A percentile compares a stretch with the other conserved stretches of the same genome.
Evolutionary conservation across 2,329 filamentous ascomycete species (phyloP).

Genomic region (Annulohypoxylon truncatum): DNA sequence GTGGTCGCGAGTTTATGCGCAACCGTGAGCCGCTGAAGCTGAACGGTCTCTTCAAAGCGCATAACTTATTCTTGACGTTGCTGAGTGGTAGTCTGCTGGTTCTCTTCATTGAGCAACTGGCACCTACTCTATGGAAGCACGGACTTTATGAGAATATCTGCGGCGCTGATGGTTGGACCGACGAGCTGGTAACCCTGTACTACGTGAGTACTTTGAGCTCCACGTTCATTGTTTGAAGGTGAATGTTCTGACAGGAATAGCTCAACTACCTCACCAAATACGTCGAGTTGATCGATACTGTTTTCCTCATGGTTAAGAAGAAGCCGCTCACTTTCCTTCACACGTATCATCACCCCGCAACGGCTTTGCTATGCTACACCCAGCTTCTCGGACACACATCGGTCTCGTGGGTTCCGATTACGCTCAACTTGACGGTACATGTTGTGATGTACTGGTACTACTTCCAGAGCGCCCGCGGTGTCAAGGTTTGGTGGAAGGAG

Average conservation of each 20-base stretch:
- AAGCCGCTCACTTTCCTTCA: slow-evolving; percentile 98
- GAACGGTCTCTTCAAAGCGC: slow-evolving; percentile 88
- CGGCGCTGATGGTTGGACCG: slow-evolving; percentile 82
- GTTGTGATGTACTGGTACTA: slow-evolving; percentile 99
- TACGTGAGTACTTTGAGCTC: slow-evolving; percentile 71
- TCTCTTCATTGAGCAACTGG: slow-evolving; percentile 89
- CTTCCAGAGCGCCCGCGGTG: slow-evolving; percentile 94
- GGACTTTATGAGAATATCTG: slow-evolving; percentile 92
- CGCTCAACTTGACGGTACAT: slow-evolving; percentile 89
- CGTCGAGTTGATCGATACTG: slow-evolving; percentile 90
- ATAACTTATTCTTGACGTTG: slow-evolving; percentile 91
- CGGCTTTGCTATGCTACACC: slow-evolving; percentile 94
- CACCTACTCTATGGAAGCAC: slow-evolving; percentile 81
- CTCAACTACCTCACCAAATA: slow-evolving; percentile 98
- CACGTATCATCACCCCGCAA: slow-evolving; percentile 97
- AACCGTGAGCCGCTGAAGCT: slow-evolving; percentile 86
- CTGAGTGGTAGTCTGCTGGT: slow-evolving; percentile 82
- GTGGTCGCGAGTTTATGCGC: slow-evolving; percentile 91
- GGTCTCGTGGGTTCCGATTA: slow-evolving; percentile 93
- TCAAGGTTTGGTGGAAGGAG: slow-evolving; percentile 98
- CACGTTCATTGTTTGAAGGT: background rate
- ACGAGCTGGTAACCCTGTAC: slow-evolving; percentile 90
- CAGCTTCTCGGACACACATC: slow-evolving; percentile 91
- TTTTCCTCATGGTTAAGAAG: slow-evolving; percentile 98
- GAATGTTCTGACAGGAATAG: slow-evolving; percentile 58